A percentile compares a stretch with the other conserved stretches of the same genome.
phyloP scores from a whole-genome alignment of 192 early-diverging fungal species.

The Diversispora epigaea region DNA sequence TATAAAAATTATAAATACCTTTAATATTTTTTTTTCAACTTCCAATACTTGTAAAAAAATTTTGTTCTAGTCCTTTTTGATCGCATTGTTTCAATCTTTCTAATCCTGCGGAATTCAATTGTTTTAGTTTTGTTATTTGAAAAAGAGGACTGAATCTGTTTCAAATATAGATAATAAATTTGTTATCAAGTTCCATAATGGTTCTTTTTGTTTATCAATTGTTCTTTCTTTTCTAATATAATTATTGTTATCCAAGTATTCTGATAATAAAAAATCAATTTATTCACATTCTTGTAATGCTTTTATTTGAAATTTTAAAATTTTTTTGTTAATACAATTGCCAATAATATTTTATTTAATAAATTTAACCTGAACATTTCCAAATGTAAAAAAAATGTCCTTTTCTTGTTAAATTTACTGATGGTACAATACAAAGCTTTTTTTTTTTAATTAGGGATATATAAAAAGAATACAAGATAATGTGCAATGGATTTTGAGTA shows the following conservation, averaged over 20 bases:
- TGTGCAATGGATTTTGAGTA: neutral
- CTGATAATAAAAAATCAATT: neutral
- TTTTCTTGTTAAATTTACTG: neutral
- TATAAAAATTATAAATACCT: too few relatives aligned
- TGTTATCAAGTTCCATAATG: neutral
- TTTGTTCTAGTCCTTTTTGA: neutral
- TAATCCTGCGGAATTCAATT: neutral
- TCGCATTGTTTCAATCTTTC: neutral
- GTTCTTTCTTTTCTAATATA: neutral
- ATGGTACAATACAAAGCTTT: neutral
- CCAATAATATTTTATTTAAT: neutral
- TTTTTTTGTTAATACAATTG: neutral
- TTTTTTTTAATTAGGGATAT: neutral
- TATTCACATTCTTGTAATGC: neutral
- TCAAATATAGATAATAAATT: neutral
- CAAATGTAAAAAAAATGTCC: neutral
- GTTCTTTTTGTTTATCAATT: neutral
- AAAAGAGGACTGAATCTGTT: neutral
- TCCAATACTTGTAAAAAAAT: neutral
- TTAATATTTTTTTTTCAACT: neutral
- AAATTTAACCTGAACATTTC: neutral
- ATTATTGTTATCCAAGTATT: neutral
- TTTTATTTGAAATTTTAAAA: neutral
- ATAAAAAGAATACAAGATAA: neutral
- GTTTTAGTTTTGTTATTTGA: neutral